Conservation (phyloP, 768 basidiomycete genomes). For the Phallus indusiatus region DNA sequence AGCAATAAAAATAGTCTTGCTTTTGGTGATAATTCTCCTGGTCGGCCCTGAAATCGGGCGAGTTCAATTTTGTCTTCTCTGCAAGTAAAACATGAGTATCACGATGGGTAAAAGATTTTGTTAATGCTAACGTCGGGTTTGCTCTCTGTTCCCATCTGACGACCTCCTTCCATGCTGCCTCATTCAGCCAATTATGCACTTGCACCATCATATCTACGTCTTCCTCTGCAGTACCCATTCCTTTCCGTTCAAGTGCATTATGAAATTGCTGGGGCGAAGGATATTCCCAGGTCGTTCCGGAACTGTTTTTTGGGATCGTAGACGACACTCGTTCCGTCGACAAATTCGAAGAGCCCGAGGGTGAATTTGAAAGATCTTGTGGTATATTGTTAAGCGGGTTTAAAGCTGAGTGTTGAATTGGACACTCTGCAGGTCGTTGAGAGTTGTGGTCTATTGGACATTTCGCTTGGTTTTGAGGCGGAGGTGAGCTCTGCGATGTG, state of each 20-base stretch:
- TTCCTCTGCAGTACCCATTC: constrained; percentile 95
- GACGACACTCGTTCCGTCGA: constrained; percentile 71
- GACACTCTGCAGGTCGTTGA: constrained; percentile 24
- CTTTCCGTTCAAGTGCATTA: constrained; percentile 92
- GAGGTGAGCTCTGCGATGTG: not conserved
- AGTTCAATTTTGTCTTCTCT: constrained; percentile 67
- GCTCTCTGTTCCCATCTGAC: constrained; percentile 79
- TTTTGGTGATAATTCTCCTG: constrained; percentile 91
- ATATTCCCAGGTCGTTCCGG: constrained; percentile 72
- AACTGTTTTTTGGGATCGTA: constrained; percentile 64
- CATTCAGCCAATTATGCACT: constrained; percentile 97
- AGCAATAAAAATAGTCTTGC: constrained; percentile 80
- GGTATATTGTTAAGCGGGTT: constrained; percentile 87
- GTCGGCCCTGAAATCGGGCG: constrained; percentile 78
- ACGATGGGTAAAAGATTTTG: not conserved
- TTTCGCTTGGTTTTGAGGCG: constrained; percentile 26
- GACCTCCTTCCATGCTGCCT: constrained; percentile 93
- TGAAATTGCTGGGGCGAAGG: constrained; percentile 97
- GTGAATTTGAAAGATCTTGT: constrained; percentile 52
- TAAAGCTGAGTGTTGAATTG: constrained; percentile 31
- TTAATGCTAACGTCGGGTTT: constrained; percentile 43
- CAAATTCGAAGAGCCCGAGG: constrained; percentile 47
- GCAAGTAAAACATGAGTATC: constrained; percentile 7
- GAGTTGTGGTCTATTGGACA: constrained; percentile 55
- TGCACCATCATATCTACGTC: constrained; percentile 95